Evolutionary conservation across 257 asterid species (phyloP).

Genomic region (Ophiorrhiza pumila): DNA sequence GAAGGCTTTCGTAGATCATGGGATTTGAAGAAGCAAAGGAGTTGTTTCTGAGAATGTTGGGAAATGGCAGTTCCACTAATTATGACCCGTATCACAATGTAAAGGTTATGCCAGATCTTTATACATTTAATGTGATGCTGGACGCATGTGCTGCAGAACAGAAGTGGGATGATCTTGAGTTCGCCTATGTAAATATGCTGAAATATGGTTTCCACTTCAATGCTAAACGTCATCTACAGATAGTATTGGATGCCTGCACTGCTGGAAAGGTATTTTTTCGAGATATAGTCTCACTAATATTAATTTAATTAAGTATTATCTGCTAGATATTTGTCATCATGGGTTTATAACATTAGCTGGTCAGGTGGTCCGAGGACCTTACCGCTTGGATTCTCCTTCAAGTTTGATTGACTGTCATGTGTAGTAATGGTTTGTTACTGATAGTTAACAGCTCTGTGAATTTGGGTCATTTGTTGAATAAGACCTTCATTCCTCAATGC

Average conservation of each 20-base stretch:
- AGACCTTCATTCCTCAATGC: too few relatives aligned
- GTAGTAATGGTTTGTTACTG: background rate
- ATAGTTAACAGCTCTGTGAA: too few relatives aligned
- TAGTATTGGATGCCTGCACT: conserved; percentile 55
- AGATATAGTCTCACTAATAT: background rate
- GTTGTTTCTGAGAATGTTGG: conserved; percentile 56
- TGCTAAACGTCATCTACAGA: conserved; percentile 68
- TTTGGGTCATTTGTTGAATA: background rate
- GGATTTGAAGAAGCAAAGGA: conserved; percentile 69
- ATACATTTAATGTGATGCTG: conserved; percentile 78
- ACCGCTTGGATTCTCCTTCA: background rate
- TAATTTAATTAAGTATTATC: background rate
- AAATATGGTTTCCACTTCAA: conserved; percentile 72
- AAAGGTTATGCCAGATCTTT: conserved; percentile 68
- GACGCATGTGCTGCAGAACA: conserved; percentile 57
- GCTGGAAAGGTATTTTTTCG: conserved; percentile 70
- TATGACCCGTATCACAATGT: too few relatives aligned
- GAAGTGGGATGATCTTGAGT: conserved; percentile 85
- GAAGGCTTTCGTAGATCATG: conserved; percentile 65
- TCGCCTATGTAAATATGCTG: conserved; percentile 64
- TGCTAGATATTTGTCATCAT: too few relatives aligned
- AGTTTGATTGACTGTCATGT: background rate
- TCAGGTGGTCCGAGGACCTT: background rate
- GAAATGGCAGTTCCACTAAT: too few relatives aligned
- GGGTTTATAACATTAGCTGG: background rate